Evolutionary conservation across 768 basidiomycete genomes (phyloP).

Genomic region (Naematelia encephala): DNA sequence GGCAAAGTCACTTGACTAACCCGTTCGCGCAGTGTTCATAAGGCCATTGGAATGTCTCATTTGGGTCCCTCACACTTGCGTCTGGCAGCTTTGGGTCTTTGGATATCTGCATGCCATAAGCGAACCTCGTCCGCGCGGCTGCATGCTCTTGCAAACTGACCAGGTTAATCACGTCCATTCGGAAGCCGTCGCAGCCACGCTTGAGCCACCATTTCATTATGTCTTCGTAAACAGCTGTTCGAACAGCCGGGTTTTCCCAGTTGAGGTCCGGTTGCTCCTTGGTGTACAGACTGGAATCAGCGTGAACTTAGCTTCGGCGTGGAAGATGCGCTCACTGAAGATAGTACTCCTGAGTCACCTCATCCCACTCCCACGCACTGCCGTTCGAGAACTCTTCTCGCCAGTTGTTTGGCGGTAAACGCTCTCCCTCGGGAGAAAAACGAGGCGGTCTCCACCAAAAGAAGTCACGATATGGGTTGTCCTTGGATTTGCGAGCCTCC

Average conservation of each 20-base stretch:
- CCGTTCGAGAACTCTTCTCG: conserved; percentile 33
- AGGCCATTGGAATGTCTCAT: conserved; percentile 56
- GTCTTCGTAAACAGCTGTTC: conserved; percentile 53
- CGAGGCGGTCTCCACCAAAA: conserved; percentile 68
- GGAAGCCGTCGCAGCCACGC: conserved; percentile 69
- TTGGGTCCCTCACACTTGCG: conserved; percentile 58
- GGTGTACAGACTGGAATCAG: conserved; percentile 27
- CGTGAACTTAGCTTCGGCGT: too few relatives aligned
- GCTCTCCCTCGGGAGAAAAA: conserved; percentile 56
- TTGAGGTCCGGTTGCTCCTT: conserved; percentile 71
- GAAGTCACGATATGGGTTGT: conserved; percentile 65
- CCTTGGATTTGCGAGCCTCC: conserved; percentile 57
- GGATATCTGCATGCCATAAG: too few relatives aligned
- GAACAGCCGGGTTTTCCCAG: conserved; percentile 65
- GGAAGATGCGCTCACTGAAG: conserved; percentile 13
- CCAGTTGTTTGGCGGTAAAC: conserved; percentile 71
- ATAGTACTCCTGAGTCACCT: conserved; percentile 64
- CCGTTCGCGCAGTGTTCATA: conserved; percentile 54
- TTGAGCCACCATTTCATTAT: conserved; percentile 69
- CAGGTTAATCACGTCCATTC: conserved; percentile 54
- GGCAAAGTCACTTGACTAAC: not conserved
- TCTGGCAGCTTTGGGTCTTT: conserved; percentile 65
- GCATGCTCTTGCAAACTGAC: too few relatives aligned
- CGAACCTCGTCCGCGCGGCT: too few relatives aligned
- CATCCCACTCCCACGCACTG: conserved; percentile 69